Evolutionary conservation across 176 grass and related monocot genomes (phyloP).

Genomic region (Hyparrhenia diplandra): DNA sequence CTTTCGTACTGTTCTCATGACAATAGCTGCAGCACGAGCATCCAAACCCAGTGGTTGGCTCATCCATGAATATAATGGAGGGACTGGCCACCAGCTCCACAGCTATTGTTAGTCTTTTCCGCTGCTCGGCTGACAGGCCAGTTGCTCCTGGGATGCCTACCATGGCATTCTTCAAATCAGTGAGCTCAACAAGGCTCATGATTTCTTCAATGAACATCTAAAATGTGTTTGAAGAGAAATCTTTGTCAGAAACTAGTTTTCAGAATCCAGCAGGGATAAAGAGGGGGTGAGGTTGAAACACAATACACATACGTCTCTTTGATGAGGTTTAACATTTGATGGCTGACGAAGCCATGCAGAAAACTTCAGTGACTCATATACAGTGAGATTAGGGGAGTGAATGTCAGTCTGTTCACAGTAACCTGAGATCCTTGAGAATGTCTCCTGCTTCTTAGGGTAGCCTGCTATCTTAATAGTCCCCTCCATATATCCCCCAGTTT

Average conservation of each 20-base stretch:
- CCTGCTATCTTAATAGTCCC: constrained; percentile 71
- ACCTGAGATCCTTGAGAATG: constrained; percentile 84
- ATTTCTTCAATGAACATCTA: constrained; percentile 92
- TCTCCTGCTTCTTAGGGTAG: constrained; percentile 85
- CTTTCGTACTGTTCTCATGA: constrained; percentile 91
- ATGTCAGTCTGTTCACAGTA: constrained; percentile 94
- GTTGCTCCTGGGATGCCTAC: constrained; percentile 63
- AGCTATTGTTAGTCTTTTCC: constrained; percentile 88
- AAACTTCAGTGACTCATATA: constrained; percentile 77
- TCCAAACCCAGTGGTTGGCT: constrained; percentile 84
- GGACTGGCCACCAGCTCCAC: constrained; percentile 89
- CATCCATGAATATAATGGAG: constrained; percentile 96
- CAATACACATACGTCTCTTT: constrained; percentile 85
- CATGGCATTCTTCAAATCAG: constrained; percentile 67
- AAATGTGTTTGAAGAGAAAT: constrained; percentile 30
- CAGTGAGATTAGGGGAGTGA: constrained; percentile 82
- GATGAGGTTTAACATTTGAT: constrained; percentile 57
- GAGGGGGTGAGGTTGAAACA: background rate
- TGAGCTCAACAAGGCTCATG: constrained; percentile 83
- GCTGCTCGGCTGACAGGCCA: constrained; percentile 77
- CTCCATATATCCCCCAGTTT: constrained; percentile 84
- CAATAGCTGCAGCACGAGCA: constrained; percentile 90
- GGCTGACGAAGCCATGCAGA: constrained; percentile 90
- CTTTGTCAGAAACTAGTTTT: background rate
- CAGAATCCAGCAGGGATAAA: constrained; percentile 12